Percentiles rank a stretch among this genome's conserved stretches.
Conservation (phyloP, 176 grass and related monocot genomes). For the Triticum timopheevii region DNA sequence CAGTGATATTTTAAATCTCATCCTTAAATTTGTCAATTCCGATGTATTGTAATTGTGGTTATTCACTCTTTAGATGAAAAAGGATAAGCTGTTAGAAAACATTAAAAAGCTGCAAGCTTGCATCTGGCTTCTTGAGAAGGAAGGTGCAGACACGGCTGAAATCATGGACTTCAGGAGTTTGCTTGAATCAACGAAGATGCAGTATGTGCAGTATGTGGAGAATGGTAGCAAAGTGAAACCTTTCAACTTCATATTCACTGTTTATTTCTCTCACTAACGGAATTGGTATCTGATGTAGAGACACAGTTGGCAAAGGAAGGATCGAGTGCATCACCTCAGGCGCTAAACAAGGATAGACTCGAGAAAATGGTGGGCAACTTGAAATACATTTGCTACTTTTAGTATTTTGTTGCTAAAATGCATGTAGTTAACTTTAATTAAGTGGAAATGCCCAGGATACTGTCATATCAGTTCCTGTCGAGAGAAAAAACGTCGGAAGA, state of each 20-base stretch:
- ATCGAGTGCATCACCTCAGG: background rate
- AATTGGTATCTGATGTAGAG: slow-evolving; percentile 7
- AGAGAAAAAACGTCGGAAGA: background rate
- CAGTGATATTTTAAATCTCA: background rate
- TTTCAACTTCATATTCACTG: background rate
- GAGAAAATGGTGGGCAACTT: slow-evolving; percentile 13
- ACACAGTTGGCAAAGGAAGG: background rate
- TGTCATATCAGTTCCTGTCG: background rate
- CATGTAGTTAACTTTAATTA: background rate
- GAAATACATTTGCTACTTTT: background rate
- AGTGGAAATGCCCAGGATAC: background rate
- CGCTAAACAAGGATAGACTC: background rate
- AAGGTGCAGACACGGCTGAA: slow-evolving; percentile 13
- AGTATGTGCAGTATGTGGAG: background rate
- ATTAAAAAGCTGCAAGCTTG: slow-evolving; percentile 14
- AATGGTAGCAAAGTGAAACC: background rate
- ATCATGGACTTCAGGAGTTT: slow-evolving; percentile 13
- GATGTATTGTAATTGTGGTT: background rate
- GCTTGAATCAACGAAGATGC: slow-evolving; percentile 7
- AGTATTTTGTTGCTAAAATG: background rate
- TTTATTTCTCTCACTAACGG: background rate
- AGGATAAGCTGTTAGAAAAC: background rate
- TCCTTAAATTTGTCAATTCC: slow-evolving; percentile 5
- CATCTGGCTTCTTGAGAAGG: slow-evolving; percentile 11
- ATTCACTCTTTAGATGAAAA: slow-evolving; percentile 14